These are phyloP conservation scores for Microcyclosporella mali DNA, from an alignment of 2,329 filamentous ascomycete genomes.

Conservation along the genomic window DNA sequence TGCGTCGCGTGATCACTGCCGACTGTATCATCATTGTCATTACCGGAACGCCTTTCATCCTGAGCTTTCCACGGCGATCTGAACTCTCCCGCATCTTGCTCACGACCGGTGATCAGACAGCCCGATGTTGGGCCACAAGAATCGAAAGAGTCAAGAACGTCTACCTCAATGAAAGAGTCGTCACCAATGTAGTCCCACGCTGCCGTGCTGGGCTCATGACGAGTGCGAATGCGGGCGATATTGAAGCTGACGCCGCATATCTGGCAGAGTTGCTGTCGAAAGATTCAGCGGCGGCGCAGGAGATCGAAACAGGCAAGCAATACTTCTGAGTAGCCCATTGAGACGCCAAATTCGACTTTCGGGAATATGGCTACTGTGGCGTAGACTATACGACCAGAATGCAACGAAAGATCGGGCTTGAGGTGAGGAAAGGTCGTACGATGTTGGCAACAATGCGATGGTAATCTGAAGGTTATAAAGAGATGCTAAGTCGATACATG, in stretches of 20 bases:
- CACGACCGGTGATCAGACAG: constrained; percentile 2
- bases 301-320: neutral
- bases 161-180: neutral
- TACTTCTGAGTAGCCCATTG: constrained; percentile 6
- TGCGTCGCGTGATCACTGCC: too few species aligned
- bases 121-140: constrained; percentile 3
- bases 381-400: too few species aligned
- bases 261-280: constrained; percentile 3
- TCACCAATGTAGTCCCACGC: constrained; percentile 4
- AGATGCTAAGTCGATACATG: too few species aligned
- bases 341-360: neutral
- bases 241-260: constrained; percentile 13
- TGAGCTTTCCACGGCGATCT: neutral
- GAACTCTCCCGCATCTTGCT: neutral
- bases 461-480: too few species aligned
- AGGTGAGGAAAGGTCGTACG: too few species aligned
- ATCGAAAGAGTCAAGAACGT: neutral
- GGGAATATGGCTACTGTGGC: too few species aligned
- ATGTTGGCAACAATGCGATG: too few species aligned
- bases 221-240: constrained; percentile 6
- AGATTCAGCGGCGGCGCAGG: neutral
- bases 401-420: too few species aligned
- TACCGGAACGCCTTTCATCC: neutral
- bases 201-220: constrained; percentile 3
- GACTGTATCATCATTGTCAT: neutral